phyloP scores from a whole-genome alignment of 352 stramenopile genomes.

The Peronosclerospora sorghi region DNA sequence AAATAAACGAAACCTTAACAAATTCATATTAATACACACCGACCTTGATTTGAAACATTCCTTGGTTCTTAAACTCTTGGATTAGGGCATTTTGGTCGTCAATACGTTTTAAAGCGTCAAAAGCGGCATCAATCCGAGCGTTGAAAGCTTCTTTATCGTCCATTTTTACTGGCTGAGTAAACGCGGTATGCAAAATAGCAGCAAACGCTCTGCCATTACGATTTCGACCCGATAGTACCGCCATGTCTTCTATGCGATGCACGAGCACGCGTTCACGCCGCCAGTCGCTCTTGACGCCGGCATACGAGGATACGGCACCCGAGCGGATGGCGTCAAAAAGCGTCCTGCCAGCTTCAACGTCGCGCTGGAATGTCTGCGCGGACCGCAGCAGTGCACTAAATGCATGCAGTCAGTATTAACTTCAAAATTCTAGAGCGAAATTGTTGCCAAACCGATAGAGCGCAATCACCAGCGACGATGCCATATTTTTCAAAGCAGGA shows the following conservation, averaged over 20 bases:
- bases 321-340: slow-evolving; percentile 60
- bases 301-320: slow-evolving; percentile 48
- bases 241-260: slow-evolving; percentile 37
- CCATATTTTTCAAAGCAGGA: slow-evolving; percentile 2
- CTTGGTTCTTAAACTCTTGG: slow-evolving; percentile 28
- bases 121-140: slow-evolving; percentile 51
- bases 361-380: slow-evolving; percentile 35
- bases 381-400: slow-evolving; percentile 44
- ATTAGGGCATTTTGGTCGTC: slow-evolving; percentile 68
- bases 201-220: slow-evolving; percentile 16
- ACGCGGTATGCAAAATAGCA: slow-evolving; percentile 42
- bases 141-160: slow-evolving; percentile 15
- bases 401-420: slow-evolving; percentile 3
- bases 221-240: slow-evolving; percentile 21
- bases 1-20: not conserved
- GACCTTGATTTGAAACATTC: slow-evolving; percentile 44
- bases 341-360: slow-evolving; percentile 36
- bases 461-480: slow-evolving; percentile 17
- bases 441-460: slow-evolving; percentile 15
- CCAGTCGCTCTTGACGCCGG: slow-evolving; percentile 58
- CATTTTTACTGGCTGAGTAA: slow-evolving; percentile 26
- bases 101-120: slow-evolving; percentile 39
- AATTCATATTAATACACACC: slow-evolving; percentile 1
- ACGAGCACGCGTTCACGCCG: slow-evolving; percentile 57
- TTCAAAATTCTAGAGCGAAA: not conserved